A percentile compares a stretch with the other conserved stretches of the same genome.
phyloP scores from a whole-genome alignment of 352 stramenopile genomes.

The Globisporangium cederbergense region DNA sequence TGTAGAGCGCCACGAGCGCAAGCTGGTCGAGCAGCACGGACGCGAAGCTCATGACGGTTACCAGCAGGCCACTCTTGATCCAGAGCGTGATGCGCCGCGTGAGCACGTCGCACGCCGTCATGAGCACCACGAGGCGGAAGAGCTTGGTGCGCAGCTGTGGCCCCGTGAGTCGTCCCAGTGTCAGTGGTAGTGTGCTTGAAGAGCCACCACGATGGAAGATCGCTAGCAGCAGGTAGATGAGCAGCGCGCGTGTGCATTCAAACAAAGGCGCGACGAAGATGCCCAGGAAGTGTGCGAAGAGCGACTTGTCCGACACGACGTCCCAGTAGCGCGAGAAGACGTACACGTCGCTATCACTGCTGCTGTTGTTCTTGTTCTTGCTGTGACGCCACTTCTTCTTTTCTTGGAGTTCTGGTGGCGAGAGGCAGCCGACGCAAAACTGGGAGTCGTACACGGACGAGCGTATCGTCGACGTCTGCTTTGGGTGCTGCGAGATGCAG shows the following conservation, averaged over 20 bases:
- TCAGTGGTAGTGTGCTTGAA: constrained; percentile 7
- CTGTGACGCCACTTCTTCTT: constrained; percentile 19
- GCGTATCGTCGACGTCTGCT: constrained; percentile 4
- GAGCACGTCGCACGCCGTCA: constrained; percentile 54
- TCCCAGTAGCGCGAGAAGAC: constrained; percentile 84
- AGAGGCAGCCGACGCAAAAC: constrained; percentile 69
- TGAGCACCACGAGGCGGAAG: constrained; percentile 40
- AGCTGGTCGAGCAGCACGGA: constrained; percentile 70
- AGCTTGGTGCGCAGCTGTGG: constrained; percentile 37
- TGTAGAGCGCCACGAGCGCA: constrained; percentile 51
- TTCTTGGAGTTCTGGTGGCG: constrained; percentile 40
- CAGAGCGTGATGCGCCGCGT: constrained; percentile 55
- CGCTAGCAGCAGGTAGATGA: constrained; percentile 58
- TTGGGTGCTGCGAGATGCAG: constrained; percentile 53
- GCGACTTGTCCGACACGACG: constrained; percentile 73
- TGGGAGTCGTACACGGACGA: constrained; percentile 27
- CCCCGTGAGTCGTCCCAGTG: constrained; percentile 6
- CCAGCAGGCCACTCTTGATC: constrained; percentile 74
- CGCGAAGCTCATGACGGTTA: constrained; percentile 66
- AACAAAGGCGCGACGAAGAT: constrained; percentile 60
- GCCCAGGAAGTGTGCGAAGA: constrained; percentile 62
- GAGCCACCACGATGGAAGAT: constrained; percentile 35
- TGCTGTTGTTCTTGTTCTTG: constrained; percentile 1
- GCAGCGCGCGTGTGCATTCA: constrained; percentile 55
- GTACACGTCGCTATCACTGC: constrained; percentile 43